Base-by-base conservation (phyloP, 129 eudicot species). In the Ambrosia trifida region DNA sequence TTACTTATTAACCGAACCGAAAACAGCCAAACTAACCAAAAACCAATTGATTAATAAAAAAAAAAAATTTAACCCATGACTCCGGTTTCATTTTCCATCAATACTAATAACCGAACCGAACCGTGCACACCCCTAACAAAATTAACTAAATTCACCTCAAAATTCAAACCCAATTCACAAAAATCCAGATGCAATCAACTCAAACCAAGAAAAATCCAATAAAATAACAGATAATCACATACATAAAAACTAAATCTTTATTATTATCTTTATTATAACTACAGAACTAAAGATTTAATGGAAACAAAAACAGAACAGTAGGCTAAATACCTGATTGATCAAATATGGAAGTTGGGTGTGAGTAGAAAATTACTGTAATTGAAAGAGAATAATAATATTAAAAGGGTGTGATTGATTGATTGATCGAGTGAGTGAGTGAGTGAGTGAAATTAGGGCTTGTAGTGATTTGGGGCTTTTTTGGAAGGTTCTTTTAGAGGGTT, bases 321-420 rank as follows among this genome's bases (percentile, higher is more conserved):
- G 30, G 52, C 51, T 50, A 28, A 68, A 24, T 1, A 24, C 80
- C 80, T 76, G 74, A 76, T 67, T 66, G 11, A 73, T 66, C 12
- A 13, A 33, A 43, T 67, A 45, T 19, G 59, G 41, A 66, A 75
- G 60, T 76, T 47, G 80, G 56, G 6, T 64, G 24, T 40, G 33
- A 64, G 66, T 53, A 52, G 35, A 41, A 74, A 64, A 18, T 19
- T 17, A 50, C 12, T 20, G 8, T 50, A 32, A 70, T 46, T 62
- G 72, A 74, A 45, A 41, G 17, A 5, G 77, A 70, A 24, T 24
- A 24, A 24, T 24, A 24, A 24, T 24, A 24, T 64, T 69, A 72
- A 59, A 64, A 41, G 36, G 50, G 46, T 36, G 70, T 36, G 58
- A 66, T 65, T 35, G 82, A 80, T 76, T 68, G 80, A 67, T 11